Percentiles rank a stretch among this genome's conserved stretches.
These are phyloP conservation scores for Rhodotorula sp. DNA, from an alignment of 1,284 basidiomycete species.

Conservation along the genomic window DNA sequence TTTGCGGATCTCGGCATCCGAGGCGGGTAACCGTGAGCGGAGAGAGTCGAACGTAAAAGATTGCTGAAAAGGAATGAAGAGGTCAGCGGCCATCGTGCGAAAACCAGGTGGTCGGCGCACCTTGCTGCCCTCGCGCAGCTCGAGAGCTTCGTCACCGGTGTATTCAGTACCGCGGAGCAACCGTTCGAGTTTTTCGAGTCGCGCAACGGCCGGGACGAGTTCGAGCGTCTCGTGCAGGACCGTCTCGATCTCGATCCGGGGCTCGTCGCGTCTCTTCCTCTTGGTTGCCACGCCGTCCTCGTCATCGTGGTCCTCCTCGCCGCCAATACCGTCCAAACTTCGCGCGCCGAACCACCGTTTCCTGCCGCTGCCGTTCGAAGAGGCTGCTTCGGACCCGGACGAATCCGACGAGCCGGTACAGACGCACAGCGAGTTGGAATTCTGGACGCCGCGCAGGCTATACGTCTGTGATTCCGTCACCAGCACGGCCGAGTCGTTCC, in stretches of 20 bases:
- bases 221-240: constrained; percentile 45
- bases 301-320: constrained; percentile 34
- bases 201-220: constrained; percentile 35
- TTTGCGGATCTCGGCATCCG: constrained; percentile 25
- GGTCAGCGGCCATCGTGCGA: not conserved
- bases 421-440: constrained; percentile 81
- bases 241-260: constrained; percentile 29
- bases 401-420: constrained; percentile 26
- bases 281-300: constrained; percentile 25
- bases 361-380: no score
- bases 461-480: constrained; percentile 78
- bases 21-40: constrained; percentile 33
- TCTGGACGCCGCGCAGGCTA: constrained; percentile 69
- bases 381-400: no score
- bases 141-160: constrained; percentile 14
- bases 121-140: not conserved
- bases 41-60: constrained; percentile 18
- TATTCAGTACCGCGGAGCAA: constrained; percentile 35
- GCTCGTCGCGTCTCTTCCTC: constrained; percentile 24
- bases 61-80: not conserved
- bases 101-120: not conserved
- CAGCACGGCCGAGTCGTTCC: constrained; percentile 79
- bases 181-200: constrained; percentile 25
- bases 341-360: constrained; percentile 6
- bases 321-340: not conserved